These are phyloP conservation scores for Aphanoascus verrucosus DNA, from an alignment of 2,329 filamentous ascomycete species.

Conservation along the genomic window DNA sequence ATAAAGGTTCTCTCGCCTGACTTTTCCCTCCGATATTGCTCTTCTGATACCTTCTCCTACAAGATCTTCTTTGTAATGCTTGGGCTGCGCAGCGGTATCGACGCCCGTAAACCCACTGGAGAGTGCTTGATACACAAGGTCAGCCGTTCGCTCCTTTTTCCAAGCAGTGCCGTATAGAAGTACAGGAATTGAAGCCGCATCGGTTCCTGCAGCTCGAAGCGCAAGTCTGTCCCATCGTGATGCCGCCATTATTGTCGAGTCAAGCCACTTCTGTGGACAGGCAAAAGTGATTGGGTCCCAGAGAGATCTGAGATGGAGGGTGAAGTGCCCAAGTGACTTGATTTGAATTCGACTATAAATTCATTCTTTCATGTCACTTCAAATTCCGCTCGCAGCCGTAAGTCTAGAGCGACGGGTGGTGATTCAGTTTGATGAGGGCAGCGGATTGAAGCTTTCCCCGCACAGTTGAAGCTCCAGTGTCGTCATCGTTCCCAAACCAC, in stretches of 20 bases:
- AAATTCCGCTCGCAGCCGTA: too few species aligned
- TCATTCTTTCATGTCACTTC: too few species aligned
- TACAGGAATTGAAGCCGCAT: slow-evolving; percentile 27
- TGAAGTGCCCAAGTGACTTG: background rate
- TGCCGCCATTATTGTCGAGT: background rate
- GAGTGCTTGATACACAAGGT: slow-evolving; percentile 59
- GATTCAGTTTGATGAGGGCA: background rate
- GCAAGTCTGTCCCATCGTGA: slow-evolving; percentile 4
- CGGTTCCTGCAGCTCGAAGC: background rate
- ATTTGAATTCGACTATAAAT: too few species aligned
- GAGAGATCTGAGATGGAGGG: background rate
- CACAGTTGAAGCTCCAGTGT: background rate
- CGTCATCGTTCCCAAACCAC: background rate
- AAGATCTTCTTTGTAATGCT: slow-evolving; percentile 63
- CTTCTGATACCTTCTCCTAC: slow-evolving; percentile 57
- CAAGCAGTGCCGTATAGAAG: slow-evolving; percentile 76
- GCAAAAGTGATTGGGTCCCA: background rate
- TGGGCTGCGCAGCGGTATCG: slow-evolving; percentile 69
- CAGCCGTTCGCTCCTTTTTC: slow-evolving; percentile 60
- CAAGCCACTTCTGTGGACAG: background rate
- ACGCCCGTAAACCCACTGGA: slow-evolving; percentile 59
- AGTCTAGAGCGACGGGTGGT: too few species aligned
- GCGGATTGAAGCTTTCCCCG: background rate
- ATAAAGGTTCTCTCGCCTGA: slow-evolving; percentile 52
- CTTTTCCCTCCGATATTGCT: slow-evolving; percentile 49